These are phyloP conservation scores for Ceratonia siliqua DNA, from an alignment of 306 rosid species.

Conservation along the genomic window DNA sequence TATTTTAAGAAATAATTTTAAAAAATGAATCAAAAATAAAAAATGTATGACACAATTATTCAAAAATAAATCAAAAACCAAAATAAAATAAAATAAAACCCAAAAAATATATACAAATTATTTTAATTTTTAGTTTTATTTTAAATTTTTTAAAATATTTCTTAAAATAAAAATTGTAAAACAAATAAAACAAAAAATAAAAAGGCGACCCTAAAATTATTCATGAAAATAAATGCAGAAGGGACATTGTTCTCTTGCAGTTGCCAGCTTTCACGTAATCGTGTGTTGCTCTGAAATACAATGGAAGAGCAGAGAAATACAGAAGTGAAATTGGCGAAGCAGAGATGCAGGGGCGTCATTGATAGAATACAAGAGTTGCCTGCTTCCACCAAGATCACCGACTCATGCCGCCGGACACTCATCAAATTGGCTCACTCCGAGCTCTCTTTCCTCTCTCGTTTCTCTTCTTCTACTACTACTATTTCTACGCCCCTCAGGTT, in stretches of 20 bases:
- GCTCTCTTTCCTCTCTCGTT: slow-evolving; percentile 64
- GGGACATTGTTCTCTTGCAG: background rate
- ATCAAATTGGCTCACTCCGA: slow-evolving; percentile 70
- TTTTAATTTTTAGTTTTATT: no score
- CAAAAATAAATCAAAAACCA: no score
- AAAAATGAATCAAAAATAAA: no score
- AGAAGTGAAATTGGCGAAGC: slow-evolving; percentile 65
- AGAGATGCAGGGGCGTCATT: slow-evolving; percentile 70
- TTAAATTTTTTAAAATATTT: no score
- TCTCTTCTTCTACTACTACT: slow-evolving; percentile 34
- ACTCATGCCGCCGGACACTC: slow-evolving; percentile 71
- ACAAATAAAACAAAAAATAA: no score
- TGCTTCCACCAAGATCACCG: slow-evolving; percentile 55
- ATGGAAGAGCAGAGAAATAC: slow-evolving; percentile 35
- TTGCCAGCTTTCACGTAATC: background rate
- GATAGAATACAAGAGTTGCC: slow-evolving; percentile 51
- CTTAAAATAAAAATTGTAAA: no score
- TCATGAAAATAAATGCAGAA: background rate
- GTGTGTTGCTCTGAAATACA: background rate
- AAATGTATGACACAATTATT: no score
- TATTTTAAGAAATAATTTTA: no score
- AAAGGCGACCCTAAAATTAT: no score
- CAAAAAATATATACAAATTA: no score
- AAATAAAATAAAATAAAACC: no score
- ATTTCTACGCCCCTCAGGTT: slow-evolving; percentile 56